These are phyloP conservation scores for Fusarium metavorans DNA, from an alignment of 2,329 filamentous ascomycete genomes.

Conservation along the genomic window DNA sequence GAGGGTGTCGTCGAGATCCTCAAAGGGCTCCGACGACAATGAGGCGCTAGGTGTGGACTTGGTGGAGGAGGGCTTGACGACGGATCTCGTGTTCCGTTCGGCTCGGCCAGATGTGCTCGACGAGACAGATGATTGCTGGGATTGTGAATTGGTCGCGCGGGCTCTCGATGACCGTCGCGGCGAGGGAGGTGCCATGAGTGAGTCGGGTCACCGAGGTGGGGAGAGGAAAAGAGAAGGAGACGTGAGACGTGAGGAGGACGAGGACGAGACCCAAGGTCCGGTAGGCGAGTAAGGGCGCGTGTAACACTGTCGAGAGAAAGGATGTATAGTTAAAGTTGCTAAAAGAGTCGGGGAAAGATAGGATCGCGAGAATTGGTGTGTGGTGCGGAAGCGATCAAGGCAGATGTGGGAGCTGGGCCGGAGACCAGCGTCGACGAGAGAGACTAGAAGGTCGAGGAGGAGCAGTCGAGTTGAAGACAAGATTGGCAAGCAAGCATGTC, in stretches of 20 bases:
- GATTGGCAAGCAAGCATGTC: slow-evolving; percentile 46
- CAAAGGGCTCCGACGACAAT: slow-evolving; percentile 75
- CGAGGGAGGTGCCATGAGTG: slow-evolving; percentile 71
- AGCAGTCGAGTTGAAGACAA: slow-evolving; percentile 37
- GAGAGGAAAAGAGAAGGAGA: slow-evolving; percentile 37
- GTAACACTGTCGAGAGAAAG: slow-evolving; percentile 2
- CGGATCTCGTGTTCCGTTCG: slow-evolving; percentile 79
- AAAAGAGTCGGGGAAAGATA: slow-evolving; percentile 10
- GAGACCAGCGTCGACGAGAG: slow-evolving; percentile 32
- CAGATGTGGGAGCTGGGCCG: slow-evolving; percentile 26
- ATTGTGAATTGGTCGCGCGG: slow-evolving; percentile 80
- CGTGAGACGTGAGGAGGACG: slow-evolving; percentile 8
- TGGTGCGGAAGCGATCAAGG: slow-evolving; percentile 26
- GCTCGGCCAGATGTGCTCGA: slow-evolving; percentile 81
- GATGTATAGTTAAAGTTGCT: not conserved
- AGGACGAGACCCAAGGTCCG: not conserved
- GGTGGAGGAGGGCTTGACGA: slow-evolving; percentile 78
- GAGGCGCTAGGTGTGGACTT: slow-evolving; percentile 82
- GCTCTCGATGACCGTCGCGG: slow-evolving; percentile 93
- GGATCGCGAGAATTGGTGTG: slow-evolving; percentile 37
- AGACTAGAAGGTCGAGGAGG: slow-evolving; percentile 41
- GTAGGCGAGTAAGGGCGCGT: slow-evolving; percentile 9
- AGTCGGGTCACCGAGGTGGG: slow-evolving; percentile 45
- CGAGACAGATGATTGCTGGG: slow-evolving; percentile 83
- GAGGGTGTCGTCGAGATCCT: slow-evolving; percentile 77